Percentiles rank a stretch among this genome's conserved stretches.
phyloP scores from a whole-genome alignment of 2,329 filamentous ascomycete genomes.

The Capronia coronata region DNA sequence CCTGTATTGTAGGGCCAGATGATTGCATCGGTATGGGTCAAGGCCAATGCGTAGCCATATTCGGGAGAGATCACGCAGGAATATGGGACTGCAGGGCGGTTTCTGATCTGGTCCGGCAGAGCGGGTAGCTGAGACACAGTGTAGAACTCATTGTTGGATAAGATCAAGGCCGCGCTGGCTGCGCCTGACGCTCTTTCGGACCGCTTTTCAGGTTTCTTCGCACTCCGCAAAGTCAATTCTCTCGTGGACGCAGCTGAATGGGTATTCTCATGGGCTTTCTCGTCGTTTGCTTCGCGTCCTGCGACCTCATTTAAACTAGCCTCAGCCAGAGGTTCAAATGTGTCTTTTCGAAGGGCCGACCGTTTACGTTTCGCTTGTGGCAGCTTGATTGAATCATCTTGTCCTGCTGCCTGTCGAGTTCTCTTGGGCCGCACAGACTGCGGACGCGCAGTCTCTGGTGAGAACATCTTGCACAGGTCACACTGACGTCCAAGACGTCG shows the following conservation, averaged over 20 bases:
- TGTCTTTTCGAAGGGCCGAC: conserved; percentile 37
- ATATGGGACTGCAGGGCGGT: conserved; percentile 51
- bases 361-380: conserved; percentile 44
- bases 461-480: conserved; percentile 29
- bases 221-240: conserved; percentile 35
- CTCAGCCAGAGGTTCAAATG: conserved; percentile 30
- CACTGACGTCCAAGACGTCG: not conserved
- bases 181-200: conserved; percentile 28
- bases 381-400: conserved; percentile 41
- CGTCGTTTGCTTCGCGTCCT: conserved; percentile 21
- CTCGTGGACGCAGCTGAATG: conserved; percentile 28
- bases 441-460: conserved; percentile 25
- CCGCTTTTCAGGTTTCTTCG: conserved; percentile 35
- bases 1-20: conserved; percentile 75
- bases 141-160: conserved; percentile 75
- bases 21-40: conserved; percentile 75
- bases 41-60: conserved; percentile 67
- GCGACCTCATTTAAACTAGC: conserved; percentile 28
- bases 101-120: conserved; percentile 68
- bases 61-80: conserved; percentile 59
- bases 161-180: conserved; percentile 31
- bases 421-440: conserved; percentile 29
- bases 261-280: conserved; percentile 24
- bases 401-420: conserved; percentile 31
- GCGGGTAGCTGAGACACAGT: conserved; percentile 77